phyloP scores from a whole-genome alignment of 75 land plant genomes.

The Pseudotsuga menziesii region DNA sequence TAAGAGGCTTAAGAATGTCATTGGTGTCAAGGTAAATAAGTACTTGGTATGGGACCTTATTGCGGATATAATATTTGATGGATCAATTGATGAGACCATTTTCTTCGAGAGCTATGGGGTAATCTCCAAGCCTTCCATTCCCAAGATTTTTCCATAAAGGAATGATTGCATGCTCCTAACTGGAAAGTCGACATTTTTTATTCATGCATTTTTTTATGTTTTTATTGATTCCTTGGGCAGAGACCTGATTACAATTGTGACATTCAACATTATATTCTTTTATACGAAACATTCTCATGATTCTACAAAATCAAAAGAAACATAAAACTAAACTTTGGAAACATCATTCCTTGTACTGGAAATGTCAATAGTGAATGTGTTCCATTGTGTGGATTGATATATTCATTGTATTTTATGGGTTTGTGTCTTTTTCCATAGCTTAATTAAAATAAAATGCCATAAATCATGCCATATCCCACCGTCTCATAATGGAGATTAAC shows the following conservation, averaged over 20 bases:
- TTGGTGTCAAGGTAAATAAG: slow-evolving; percentile 37
- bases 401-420: neutral
- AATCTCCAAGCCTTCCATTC: slow-evolving; percentile 9
- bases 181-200: neutral
- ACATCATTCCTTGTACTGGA: neutral
- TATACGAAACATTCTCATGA: no score
- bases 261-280: neutral
- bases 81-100: neutral
- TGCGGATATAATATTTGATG: neutral
- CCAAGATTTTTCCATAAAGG: no score
- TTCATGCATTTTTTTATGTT: neutral
- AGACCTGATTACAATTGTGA: neutral
- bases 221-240: neutral
- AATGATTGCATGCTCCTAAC: neutral
- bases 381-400: neutral
- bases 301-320: no score
- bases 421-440: neutral
- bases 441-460: neutral
- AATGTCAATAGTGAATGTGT: neutral
- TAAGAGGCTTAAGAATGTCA: slow-evolving; percentile 20
- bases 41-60: slow-evolving; percentile 24
- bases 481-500: no score
- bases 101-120: slow-evolving; percentile 1
- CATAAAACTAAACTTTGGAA: neutral
- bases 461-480: no score